Percentiles rank a stretch among this genome's conserved stretches.
phyloP scores from a whole-genome alignment of 371 early-diverging fungal genomes.

The Rhizopus delemar region DNA sequence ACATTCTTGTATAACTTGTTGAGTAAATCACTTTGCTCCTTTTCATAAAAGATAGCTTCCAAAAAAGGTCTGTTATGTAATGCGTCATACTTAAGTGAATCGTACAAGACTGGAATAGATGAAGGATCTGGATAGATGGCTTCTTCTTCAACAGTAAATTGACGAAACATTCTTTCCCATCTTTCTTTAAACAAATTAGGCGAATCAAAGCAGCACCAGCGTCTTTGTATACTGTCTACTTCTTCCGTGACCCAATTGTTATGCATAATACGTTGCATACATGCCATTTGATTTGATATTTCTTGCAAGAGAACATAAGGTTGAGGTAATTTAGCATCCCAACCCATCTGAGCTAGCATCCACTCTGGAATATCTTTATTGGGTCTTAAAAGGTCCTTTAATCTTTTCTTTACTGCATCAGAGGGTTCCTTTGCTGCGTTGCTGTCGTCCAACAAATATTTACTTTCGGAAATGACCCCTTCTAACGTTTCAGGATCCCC shows the following conservation, averaged over 20 bases:
- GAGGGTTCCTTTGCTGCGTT: slow-evolving; percentile 93
- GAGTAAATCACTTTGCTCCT: not conserved
- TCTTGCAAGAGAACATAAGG: slow-evolving; percentile 70
- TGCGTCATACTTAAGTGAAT: slow-evolving; percentile 94
- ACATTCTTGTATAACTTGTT: slow-evolving; percentile 73
- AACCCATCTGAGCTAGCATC: slow-evolving; percentile 42
- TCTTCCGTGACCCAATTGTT: slow-evolving; percentile 66
- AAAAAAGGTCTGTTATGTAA: slow-evolving; percentile 89
- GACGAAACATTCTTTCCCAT: slow-evolving; percentile 93
- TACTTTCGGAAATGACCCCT: slow-evolving; percentile 69
- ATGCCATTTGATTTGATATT: slow-evolving; percentile 68
- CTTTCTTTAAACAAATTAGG: slow-evolving; percentile 83
- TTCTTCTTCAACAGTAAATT: slow-evolving; percentile 60
- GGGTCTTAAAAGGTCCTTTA: slow-evolving; percentile 59
- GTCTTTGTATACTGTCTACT: slow-evolving; percentile 60
- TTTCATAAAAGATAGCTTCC: slow-evolving; percentile 63
- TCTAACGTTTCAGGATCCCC: slow-evolving; percentile 59
- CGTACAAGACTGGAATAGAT: slow-evolving; percentile 91
- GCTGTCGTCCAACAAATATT: slow-evolving; percentile 93
- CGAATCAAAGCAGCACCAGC: slow-evolving; percentile 86
- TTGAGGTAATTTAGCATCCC: slow-evolving; percentile 60
- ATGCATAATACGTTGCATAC: slow-evolving; percentile 76
- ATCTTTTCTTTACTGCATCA: slow-evolving; percentile 80
- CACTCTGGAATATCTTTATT: slow-evolving; percentile 51
- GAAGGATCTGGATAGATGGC: slow-evolving; percentile 68